Base-by-base conservation (phyloP, 129 eudicot species). In the Sambucus nigra region DNA sequence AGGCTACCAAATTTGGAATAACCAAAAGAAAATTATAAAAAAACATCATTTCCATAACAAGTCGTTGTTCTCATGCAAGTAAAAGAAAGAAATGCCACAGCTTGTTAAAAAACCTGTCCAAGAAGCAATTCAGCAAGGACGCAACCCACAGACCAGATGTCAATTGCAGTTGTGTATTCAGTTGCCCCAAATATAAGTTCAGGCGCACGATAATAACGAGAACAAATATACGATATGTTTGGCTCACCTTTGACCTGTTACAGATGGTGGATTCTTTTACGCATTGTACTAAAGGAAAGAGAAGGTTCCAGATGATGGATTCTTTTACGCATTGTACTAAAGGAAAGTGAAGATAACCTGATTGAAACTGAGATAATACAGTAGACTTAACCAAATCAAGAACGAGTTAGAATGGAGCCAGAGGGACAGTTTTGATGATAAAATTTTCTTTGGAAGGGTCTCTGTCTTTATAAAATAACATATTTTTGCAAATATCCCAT, bases 151-250 rank as follows among this genome's bases (percentile, higher is more conserved):
- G 89, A 81, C 89, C 89, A 81, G 25, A 81, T 67, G 68, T 81
- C 89, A 62, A 81, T 81, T 33, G 89, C 89, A 32, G 75, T 62
- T 10, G 78, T 81, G 75, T 81, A 81, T 57, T 81, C 89, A 51
- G 89, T 81, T 28, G 89, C 89, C 44, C 89, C 89, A 44, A 81
- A 81, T 33, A 81, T 81, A 67, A 81, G 84, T 57, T 81, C 89
- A 23, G 89, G 89, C 17, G 84, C 89, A 25, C 84, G 84, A 57
- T 81, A 81, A 25, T 81, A 81, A 16, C 89, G 68, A 25, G 89
- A 81, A 70, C 89, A 81, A 23, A 81, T 81, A 69, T 80, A 80
- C 16, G 82, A 80, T 59, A 80, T 75, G 32, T 75, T 80, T 55
- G 87, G 82, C 53, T 80, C 84, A 21, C 89, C 89, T 73, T 81